These are phyloP conservation scores for Moricandia arvensis DNA, from an alignment of 345 rosid species.

Conservation along the genomic window DNA sequence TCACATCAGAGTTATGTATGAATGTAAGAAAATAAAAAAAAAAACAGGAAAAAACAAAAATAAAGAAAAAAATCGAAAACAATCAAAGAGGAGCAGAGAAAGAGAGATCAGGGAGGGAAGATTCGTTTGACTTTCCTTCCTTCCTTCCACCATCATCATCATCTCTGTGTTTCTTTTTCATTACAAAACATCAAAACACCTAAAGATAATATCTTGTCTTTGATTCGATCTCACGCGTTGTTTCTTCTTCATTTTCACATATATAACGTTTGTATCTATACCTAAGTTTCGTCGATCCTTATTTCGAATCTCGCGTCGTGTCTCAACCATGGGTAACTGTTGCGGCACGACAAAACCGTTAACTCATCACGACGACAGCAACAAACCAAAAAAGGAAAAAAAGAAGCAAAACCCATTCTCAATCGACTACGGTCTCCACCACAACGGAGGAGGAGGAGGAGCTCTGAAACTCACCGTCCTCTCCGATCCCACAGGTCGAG, in stretches of 20 bases:
- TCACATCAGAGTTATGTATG: neutral
- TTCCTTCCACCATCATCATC: too few relatives aligned
- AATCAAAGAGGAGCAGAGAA: neutral
- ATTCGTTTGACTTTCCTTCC: neutral
- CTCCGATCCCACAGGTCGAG: neutral
- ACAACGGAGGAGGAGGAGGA: neutral
- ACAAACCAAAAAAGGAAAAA: neutral
- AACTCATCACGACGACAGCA: neutral
- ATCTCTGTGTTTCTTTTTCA: neutral
- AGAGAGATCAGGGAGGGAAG: neutral
- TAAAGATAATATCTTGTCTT: neutral
- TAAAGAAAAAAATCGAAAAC: neutral
- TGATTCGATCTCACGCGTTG: neutral
- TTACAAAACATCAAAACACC: neutral
- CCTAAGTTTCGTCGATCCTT: constrained; percentile 5
- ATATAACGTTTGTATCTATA: neutral
- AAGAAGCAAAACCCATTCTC: neutral
- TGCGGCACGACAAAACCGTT: neutral
- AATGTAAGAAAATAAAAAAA: neutral
- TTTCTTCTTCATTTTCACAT: constrained; percentile 12
- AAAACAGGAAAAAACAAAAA: neutral
- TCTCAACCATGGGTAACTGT: neutral
- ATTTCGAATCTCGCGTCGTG: neutral
- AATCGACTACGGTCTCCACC: neutral
- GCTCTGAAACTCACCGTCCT: neutral